Evolutionary conservation across 1,284 basidiomycete species (phyloP).

Genomic region (Cystobasidiaceae sp.): DNA sequence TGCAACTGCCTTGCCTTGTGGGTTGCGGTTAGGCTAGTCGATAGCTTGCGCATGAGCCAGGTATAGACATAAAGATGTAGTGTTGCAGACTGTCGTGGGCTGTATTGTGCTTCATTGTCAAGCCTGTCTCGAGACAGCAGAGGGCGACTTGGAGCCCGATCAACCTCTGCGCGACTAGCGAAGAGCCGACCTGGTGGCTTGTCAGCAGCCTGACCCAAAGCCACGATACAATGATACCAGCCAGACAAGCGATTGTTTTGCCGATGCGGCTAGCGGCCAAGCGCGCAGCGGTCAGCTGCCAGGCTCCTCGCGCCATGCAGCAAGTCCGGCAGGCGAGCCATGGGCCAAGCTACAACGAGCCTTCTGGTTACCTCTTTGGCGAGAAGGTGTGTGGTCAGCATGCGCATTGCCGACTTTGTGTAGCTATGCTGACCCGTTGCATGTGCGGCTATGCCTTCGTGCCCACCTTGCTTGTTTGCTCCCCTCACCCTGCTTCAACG

Average conservation of each 20-base stretch:
- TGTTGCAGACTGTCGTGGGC: too few relatives aligned
- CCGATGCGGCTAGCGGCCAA: slow-evolving; percentile 6
- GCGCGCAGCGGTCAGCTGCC: not conserved
- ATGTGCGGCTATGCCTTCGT: not conserved
- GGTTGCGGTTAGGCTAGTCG: too few relatives aligned
- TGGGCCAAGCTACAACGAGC: slow-evolving; percentile 77
- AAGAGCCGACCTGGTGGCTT: not conserved
- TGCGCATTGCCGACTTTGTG: not conserved
- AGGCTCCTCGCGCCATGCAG: not conserved
- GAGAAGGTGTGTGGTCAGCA: slow-evolving; percentile 63
- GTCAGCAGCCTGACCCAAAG: not conserved
- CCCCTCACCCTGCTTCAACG: slow-evolving; percentile 15
- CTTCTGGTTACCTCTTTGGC: slow-evolving; percentile 76
- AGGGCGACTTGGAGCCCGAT: too few relatives aligned
- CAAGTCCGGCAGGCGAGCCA: slow-evolving; percentile 19
- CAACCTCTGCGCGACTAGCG: too few relatives aligned
- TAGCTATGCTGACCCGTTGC: not conserved
- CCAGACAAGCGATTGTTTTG: not conserved
- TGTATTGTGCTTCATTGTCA: too few relatives aligned
- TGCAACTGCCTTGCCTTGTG: too few relatives aligned
- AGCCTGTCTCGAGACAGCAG: too few relatives aligned
- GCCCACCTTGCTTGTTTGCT: not conserved
- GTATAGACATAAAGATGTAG: too few relatives aligned
- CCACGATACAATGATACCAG: too few relatives aligned
- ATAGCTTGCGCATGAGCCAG: too few relatives aligned